Base-by-base conservation (phyloP, 371 early-diverging fungal genomes). In the Lichtheimia corymbifera region DNA sequence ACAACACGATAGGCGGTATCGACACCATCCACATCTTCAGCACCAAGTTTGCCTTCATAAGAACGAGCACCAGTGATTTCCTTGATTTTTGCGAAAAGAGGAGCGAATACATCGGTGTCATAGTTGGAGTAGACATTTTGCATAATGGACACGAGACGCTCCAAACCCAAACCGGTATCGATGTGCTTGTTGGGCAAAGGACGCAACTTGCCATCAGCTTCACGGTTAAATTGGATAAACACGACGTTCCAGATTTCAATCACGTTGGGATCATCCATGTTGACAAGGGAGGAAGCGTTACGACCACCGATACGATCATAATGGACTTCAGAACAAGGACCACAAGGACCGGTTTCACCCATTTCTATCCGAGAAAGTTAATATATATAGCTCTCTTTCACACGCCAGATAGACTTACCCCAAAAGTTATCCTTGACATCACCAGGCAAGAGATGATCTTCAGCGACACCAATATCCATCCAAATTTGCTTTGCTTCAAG, bases 191-290 rank as follows among this genome's bases (percentile, higher is more conserved):
- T 93, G 58, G 99, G 97, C 44, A 99, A 88, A 30, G 91, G 81
- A 55, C 91, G 91, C 51, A 99, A 87, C 15, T 83, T 84, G 28
- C 97, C 92, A 66, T 94, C 95, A n/a, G 87, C 72, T 74, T 99
- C 98, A 68, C 99, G 93, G 87, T 99, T 97, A 86, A 93, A 99
- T 81, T 99, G 94, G 85, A 99, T 99, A 73, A 99, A 99, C 62
- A 99, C 99, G 27, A 99, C 80, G 79, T 99, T 99, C 99, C 99
- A 99, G 71, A 99, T 98, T 82, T 99, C 99, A 30, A 99, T 77
- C 5, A 99, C 99, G 63, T 94, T 92, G 25, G 99, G 99, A 83
- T 99, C 99, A 72, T 99, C 99, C 88, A 88, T 78, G 82, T 99
- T 99, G 61, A 99, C 99, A 42, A 99, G 83, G 56, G 79, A 69